Evolutionary conservation across 23 red algal genomes (phyloP).

Genomic region (Agarophyton chilense): DNA sequence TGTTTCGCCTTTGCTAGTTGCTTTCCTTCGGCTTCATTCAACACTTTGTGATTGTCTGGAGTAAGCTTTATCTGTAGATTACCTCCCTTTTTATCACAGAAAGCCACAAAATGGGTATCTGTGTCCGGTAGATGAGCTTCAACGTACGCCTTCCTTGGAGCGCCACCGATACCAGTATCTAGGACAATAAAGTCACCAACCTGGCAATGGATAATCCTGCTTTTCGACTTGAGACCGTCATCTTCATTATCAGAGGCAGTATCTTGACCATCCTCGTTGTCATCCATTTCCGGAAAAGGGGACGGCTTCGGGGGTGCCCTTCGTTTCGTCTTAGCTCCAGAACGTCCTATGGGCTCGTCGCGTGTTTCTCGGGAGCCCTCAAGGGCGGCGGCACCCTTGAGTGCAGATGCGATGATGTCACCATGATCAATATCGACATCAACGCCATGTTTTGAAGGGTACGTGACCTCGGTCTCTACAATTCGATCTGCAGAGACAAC

Average conservation of each 20-base stretch:
- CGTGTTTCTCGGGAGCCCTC: constrained; percentile 31
- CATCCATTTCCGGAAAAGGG: neutral
- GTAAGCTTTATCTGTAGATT: constrained; percentile 59
- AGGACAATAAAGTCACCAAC: constrained; percentile 62
- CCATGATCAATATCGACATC: neutral
- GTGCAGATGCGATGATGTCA: neutral
- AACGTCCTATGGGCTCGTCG: constrained; percentile 34
- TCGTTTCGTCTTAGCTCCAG: neutral
- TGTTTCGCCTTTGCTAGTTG: constrained; percentile 9
- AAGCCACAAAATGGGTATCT: constrained; percentile 53
- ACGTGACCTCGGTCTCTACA: neutral
- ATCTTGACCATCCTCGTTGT: constrained; percentile 12
- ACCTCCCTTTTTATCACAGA: constrained; percentile 40
- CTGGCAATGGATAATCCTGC: constrained; percentile 6
- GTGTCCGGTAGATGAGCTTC: constrained; percentile 52
- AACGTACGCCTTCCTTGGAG: constrained; percentile 34
- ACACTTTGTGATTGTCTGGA: constrained; percentile 30
- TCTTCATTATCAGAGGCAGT: constrained; percentile 46
- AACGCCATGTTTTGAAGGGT: neutral
- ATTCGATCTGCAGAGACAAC: constrained; percentile 11
- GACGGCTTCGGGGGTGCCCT: neutral
- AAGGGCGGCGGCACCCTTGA: neutral
- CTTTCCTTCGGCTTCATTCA: constrained; percentile 26
- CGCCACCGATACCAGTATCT: constrained; percentile 9
- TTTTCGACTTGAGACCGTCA: constrained; percentile 3